Base-by-base conservation (phyloP, 2,329 filamentous ascomycete species). In the Huntiella savannae region DNA sequence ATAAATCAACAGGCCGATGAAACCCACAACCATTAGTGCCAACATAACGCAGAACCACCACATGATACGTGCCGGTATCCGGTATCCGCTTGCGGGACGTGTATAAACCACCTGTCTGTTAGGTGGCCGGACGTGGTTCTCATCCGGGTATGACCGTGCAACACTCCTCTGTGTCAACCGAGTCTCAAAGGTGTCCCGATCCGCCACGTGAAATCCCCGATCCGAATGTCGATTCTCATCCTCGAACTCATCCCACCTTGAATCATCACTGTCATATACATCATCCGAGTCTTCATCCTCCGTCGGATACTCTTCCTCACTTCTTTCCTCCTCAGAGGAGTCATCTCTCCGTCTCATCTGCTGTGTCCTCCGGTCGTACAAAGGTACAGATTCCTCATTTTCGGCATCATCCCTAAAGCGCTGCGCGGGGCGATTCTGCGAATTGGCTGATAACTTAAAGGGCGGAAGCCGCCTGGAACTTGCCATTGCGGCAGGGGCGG, bases 21-120 rank as follows among this genome's bases (percentile, higher is more conserved):
- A 84, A 38, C 93, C 57, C 4, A 91, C 53, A 11, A 94, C 70
- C 1, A 75, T 72, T 2, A 71, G 68, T 40, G 82, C 72, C 45
- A 93, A 65, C 3, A 70, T 73, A 42, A 87, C 65, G 52, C 84
- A 85, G 47, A 94, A 73, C 58, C 81, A 92, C 54, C 85, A 71
- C 47, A 83, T 76, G 49, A 91, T 73, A 51, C 71, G 80, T 56
- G 78, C 76, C 5, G 82, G 82, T 37, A 87, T 62, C 32, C 77
- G 69, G 55, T 81, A 82, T 45, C 62, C 22, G 22, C 22, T 28
- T 28, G 22, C 62, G 44, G 63, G 63, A n/a, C 57, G 50, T 33
- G 52, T 50, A 8, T 40, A 56, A 57, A 72, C 69, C 33, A 67
- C 58, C 5, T 43, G 33, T 19, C 34, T 43, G 11, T 34, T 64